phyloP scores from a whole-genome alignment of 1,139 yeast genomes.

The Zhuliangozyma parablackwelliae region DNA sequence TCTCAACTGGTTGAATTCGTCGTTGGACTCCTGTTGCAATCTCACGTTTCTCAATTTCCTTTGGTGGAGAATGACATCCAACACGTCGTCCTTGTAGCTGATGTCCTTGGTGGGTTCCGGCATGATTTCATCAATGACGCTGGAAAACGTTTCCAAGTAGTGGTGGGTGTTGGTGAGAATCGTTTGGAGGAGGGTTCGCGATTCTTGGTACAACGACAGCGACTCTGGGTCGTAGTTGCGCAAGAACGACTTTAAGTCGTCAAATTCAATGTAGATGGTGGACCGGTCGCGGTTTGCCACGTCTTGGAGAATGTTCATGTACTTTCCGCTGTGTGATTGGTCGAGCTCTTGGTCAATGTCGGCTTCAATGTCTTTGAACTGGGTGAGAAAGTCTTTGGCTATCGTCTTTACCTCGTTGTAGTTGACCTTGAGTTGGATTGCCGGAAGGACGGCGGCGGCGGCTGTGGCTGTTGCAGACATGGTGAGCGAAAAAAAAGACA shows the following conservation, averaged over 20 bases:
- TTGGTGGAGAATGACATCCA: constrained; percentile 90
- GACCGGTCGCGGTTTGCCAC: constrained; percentile 79
- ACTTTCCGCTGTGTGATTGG: constrained; percentile 41
- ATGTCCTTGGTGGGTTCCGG: constrained; percentile 80
- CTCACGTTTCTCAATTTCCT: constrained; percentile 78
- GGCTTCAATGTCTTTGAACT: constrained; percentile 45
- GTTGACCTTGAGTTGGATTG: constrained; percentile 59
- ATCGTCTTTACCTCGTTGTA: constrained; percentile 51
- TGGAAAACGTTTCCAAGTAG: constrained; percentile 72
- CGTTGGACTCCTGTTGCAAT: constrained; percentile 61
- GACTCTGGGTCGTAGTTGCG: constrained; percentile 27
- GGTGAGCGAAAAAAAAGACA: constrained; percentile 1
- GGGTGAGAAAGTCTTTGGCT: constrained; percentile 55
- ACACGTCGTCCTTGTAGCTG: constrained; percentile 79
- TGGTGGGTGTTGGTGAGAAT: constrained; percentile 73
- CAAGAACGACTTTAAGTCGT: constrained; percentile 74
- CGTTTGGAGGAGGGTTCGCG: constrained; percentile 45
- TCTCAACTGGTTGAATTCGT: constrained; percentile 42
- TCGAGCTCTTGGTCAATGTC: constrained; percentile 14
- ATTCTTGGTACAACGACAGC: constrained; percentile 17
- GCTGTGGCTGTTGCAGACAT: constrained; percentile 18
- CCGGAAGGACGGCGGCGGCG: constrained; percentile 41
- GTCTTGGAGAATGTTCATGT: constrained; percentile 68
- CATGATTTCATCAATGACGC: constrained; percentile 72
- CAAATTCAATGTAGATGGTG: constrained; percentile 70